Conservation (phyloP, 495 filamentous ascomycete genomes). For the Clohesyomyces aquaticus region DNA sequence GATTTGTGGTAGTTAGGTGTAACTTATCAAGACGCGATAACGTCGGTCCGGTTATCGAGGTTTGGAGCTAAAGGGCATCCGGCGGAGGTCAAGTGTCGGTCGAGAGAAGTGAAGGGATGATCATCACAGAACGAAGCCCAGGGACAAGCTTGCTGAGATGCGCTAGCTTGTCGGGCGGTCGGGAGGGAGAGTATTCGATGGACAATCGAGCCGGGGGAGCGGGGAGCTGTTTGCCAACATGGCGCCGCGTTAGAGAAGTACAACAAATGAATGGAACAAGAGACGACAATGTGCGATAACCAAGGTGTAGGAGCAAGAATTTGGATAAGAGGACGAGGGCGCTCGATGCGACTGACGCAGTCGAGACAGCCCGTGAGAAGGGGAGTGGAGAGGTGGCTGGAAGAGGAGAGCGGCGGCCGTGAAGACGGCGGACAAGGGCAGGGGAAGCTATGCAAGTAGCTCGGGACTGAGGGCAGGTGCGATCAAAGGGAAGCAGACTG, state of each 20-base stretch:
- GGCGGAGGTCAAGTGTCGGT: conserved; percentile 6
- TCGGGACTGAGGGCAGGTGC: conserved; percentile 9
- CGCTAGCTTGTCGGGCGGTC: conserved; percentile 20
- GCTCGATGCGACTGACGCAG: conserved; percentile 32
- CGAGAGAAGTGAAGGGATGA: conserved; percentile 5
- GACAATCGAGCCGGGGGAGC: conserved; percentile 39
- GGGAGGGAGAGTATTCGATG: conserved; percentile 23
- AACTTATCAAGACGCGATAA: no score
- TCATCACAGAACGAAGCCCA: conserved; percentile 19
- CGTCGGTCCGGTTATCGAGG: no score
- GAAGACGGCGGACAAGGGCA: conserved; percentile 36
- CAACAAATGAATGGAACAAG: conserved; percentile 29
- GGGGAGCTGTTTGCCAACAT: conserved; percentile 45
- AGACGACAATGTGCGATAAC: conserved; percentile 19
- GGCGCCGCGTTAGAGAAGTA: conserved; percentile 42
- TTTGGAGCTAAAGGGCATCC: neutral
- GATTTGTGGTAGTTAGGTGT: no score
- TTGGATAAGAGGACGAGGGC: conserved; percentile 28
- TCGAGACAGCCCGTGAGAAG: conserved; percentile 32
- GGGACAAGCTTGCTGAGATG: conserved; percentile 10
- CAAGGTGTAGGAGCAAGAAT: conserved; percentile 8
- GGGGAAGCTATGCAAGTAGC: conserved; percentile 21
- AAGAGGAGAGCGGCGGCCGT: conserved; percentile 27
- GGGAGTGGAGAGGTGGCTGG: conserved; percentile 31
- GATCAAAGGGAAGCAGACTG: conserved; percentile 9